Conservation (phyloP, 192 early-diverging fungal species). For the Umbelopsis ramanniana region DNA sequence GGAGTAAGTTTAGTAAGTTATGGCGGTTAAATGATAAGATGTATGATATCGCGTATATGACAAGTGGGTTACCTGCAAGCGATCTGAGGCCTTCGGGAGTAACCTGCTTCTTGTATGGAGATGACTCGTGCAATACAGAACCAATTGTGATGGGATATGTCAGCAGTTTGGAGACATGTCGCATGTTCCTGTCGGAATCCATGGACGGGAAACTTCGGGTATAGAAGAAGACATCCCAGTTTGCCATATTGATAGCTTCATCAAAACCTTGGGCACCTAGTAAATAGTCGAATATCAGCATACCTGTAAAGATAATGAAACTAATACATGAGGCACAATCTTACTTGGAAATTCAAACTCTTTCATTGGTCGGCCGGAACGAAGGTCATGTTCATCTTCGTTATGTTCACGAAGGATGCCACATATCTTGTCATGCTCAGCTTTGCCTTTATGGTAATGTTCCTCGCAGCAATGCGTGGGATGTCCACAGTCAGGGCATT, state of each 20-base stretch:
- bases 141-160: slow-evolving; percentile 82
- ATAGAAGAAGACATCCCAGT: slow-evolving; percentile 80
- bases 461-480: slow-evolving; percentile 76
- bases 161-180: slow-evolving; percentile 78
- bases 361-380: slow-evolving; percentile 70
- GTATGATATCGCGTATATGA: no score
- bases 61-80: slow-evolving; percentile 70
- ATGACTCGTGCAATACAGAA: slow-evolving; percentile 71
- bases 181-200: slow-evolving; percentile 71
- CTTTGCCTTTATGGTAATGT: slow-evolving; percentile 66
- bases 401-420: slow-evolving; percentile 66
- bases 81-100: slow-evolving; percentile 78
- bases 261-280: slow-evolving; percentile 65
- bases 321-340: neutral
- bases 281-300: neutral
- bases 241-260: slow-evolving; percentile 75
- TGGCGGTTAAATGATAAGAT: neutral
- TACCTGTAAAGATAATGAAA: neutral
- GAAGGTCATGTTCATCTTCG: slow-evolving; percentile 81
- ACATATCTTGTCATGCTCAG: slow-evolving; percentile 63
- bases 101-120: slow-evolving; percentile 69
- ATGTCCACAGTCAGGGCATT: slow-evolving; percentile 80
- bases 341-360: slow-evolving; percentile 81
- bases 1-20: neutral
- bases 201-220: slow-evolving; percentile 78